Conservation (phyloP, 352 stramenopile species). For the Pythium sp. region DNA sequence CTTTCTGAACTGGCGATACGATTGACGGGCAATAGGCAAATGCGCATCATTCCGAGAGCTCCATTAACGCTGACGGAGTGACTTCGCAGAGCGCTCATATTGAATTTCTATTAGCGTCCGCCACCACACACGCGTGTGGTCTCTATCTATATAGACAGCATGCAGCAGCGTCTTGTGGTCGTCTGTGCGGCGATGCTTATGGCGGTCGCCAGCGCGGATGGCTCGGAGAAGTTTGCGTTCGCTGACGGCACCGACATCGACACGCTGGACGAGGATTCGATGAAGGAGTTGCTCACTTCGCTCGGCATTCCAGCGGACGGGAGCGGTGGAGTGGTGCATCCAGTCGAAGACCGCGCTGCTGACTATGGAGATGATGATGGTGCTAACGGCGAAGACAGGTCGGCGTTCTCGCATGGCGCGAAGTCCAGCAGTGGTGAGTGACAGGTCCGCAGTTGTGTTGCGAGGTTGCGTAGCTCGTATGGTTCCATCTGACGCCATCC, state of each 20-base stretch:
- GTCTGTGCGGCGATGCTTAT: background rate
- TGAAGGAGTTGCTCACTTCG: constrained; percentile 5
- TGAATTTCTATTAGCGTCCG: background rate
- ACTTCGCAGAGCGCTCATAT: background rate
- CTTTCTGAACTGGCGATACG: constrained; percentile 11
- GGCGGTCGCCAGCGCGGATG: background rate
- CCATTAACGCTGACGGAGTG: background rate
- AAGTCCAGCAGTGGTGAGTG: constrained; percentile 5
- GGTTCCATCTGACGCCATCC: background rate
- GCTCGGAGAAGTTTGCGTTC: background rate
- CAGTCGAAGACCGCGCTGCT: background rate
- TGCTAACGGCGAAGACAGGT: background rate
- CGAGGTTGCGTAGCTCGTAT: background rate
- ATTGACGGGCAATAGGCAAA: background rate
- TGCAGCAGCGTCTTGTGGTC: background rate
- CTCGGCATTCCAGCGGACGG: background rate
- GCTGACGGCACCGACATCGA: background rate
- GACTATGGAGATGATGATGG: background rate
- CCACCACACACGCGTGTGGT: background rate
- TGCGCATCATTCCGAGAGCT: background rate
- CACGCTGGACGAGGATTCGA: background rate
- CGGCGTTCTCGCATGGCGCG: background rate
- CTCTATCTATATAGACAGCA: background rate
- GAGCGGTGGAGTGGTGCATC: background rate
- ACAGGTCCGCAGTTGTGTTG: background rate